Evolutionary conservation across 2,329 filamentous ascomycete species (phyloP).

Genomic region (Paraphoma chrysanthemicola): DNA sequence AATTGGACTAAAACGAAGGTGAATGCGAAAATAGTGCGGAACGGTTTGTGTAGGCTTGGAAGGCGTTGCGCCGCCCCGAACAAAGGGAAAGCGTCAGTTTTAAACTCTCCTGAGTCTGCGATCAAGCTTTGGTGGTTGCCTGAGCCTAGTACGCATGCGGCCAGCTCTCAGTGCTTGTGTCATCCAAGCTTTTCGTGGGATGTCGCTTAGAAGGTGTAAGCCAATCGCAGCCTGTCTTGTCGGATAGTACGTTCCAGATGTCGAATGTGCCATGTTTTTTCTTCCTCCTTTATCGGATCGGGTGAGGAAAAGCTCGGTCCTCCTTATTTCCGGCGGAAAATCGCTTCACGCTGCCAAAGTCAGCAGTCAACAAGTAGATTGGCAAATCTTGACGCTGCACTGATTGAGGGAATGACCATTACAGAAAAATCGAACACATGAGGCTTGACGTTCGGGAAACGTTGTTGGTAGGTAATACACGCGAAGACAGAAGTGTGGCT

Average conservation of each 20-base stretch:
- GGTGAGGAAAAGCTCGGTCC: neutral
- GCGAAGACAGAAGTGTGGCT: neutral
- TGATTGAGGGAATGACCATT: too few species aligned
- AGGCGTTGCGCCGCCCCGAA: conserved; percentile 10
- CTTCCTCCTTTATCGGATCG: neutral
- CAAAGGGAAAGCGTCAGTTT: conserved; percentile 12
- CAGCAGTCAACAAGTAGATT: too few species aligned
- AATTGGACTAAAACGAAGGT: neutral
- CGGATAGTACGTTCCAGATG: neutral
- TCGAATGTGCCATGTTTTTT: neutral
- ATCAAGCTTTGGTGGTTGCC: conserved; percentile 11
- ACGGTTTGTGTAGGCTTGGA: conserved; percentile 8
- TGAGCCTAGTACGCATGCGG: conserved; percentile 4
- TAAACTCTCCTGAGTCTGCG: conserved; percentile 13
- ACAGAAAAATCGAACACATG: too few species aligned
- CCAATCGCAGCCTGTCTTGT: neutral
- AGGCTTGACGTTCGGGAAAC: too few species aligned
- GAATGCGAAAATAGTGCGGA: neutral
- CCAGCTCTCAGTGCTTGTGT: neutral
- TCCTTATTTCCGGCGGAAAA: too few species aligned
- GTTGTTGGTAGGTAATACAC: too few species aligned
- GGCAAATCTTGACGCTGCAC: too few species aligned
- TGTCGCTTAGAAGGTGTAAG: neutral
- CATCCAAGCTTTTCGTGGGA: neutral
- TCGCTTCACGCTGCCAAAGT: too few species aligned